Percentiles rank a stretch among this genome's conserved stretches.
These are phyloP conservation scores for Acorus calamus DNA, from an alignment of 106 monocot genomes.

Conservation along the genomic window DNA sequence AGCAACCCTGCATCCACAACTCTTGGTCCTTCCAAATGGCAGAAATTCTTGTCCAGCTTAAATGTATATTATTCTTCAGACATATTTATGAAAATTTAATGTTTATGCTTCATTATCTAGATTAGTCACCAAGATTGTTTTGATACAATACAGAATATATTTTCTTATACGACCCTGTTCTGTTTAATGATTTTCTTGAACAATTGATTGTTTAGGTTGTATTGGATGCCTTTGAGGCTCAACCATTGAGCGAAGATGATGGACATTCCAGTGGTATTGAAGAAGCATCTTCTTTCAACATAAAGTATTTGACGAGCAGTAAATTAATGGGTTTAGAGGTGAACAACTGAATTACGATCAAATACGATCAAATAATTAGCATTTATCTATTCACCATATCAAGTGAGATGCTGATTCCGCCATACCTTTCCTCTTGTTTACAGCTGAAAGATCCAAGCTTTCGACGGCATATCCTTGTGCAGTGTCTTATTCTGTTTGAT, in stretches of 20 bases:
- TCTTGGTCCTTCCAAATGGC: conserved; percentile 70
- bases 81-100: neutral
- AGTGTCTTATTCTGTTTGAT: conserved; percentile 94
- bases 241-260: conserved; percentile 93
- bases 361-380: neutral
- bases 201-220: conserved; percentile 56
- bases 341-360: conserved; percentile 2
- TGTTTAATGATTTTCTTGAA: conserved; percentile 1
- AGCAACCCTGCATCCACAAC: conserved; percentile 56
- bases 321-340: conserved; percentile 99
- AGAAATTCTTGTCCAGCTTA: conserved; percentile 75
- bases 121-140: no score
- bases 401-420: neutral
- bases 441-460: conserved; percentile 97
- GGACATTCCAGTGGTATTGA: conserved; percentile 75
- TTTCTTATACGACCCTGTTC: neutral
- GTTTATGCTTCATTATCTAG: no score
- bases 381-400: neutral
- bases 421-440: conserved; percentile 1
- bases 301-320: conserved; percentile 96
- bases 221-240: conserved; percentile 94
- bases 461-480: conserved; percentile 91
- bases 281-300: conserved; percentile 79
- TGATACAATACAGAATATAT: neutral
- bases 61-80: conserved; percentile 26